Evolutionary conservation across 2,329 filamentous ascomycete species (phyloP).

Genomic region (Gyromitra esculenta): DNA sequence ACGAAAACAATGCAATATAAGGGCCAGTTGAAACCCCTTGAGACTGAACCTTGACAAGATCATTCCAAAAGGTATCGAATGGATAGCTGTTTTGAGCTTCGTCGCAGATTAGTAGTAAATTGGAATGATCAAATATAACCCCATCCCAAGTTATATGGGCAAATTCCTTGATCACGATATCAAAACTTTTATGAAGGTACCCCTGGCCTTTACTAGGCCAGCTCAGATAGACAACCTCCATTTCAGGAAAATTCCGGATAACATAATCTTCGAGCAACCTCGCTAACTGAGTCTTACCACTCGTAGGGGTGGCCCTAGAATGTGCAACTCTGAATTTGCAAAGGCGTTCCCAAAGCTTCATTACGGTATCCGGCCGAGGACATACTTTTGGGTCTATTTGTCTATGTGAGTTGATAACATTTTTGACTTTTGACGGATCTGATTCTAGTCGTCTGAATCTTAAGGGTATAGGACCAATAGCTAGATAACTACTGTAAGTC

Average conservation of each 20-base stretch:
- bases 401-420: not conserved
- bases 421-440: slow-evolving; percentile 3
- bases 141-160: slow-evolving; percentile 15
- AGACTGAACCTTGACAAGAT: slow-evolving; percentile 22
- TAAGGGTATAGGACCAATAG: not conserved
- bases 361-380: slow-evolving; percentile 12
- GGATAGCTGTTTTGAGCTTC: slow-evolving; percentile 26
- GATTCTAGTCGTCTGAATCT: slow-evolving; percentile 2
- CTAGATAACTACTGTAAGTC: slow-evolving; percentile 1
- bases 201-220: slow-evolving; percentile 10
- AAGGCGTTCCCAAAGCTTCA: slow-evolving; percentile 17
- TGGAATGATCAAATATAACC: slow-evolving; percentile 12
- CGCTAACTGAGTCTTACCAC: slow-evolving; percentile 21
- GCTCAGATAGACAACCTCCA: slow-evolving; percentile 18
- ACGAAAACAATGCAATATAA: slow-evolving; percentile 26
- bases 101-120: slow-evolving; percentile 25
- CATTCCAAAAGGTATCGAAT: slow-evolving; percentile 24
- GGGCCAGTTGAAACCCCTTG: slow-evolving; percentile 8
- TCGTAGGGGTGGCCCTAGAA: slow-evolving; percentile 5
- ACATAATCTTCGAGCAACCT: slow-evolving; percentile 14
- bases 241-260: slow-evolving; percentile 2
- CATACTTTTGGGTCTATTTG: slow-evolving; percentile 12
- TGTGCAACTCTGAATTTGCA: slow-evolving; percentile 1
- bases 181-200: not conserved
- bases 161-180: slow-evolving; percentile 14